Base-by-base conservation (phyloP, 2,329 filamentous ascomycete species). In the Monosporascus sp. region DNA sequence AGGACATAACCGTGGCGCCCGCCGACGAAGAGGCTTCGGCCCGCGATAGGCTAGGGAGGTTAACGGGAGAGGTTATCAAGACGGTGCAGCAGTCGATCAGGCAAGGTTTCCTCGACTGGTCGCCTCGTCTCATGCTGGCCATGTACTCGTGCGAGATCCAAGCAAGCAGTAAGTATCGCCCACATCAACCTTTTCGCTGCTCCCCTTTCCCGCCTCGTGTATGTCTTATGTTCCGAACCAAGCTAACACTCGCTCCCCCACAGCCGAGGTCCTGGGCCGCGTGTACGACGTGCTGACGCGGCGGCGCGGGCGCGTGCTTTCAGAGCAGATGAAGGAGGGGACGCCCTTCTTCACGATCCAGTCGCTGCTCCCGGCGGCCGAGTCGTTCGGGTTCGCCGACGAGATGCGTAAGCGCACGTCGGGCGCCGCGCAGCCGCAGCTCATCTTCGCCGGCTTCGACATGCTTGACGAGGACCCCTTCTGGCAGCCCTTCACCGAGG, bases 91-190 rank as follows among this genome's bases (percentile, higher is more conserved):
- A 90, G 46, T 82, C 86, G n/a, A 90, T 99, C 56, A 83, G 87
- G 49, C 78, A 86, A 58, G 93, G 87, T 22, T 96, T 97, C 77
- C 77, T 97, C 18, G 94, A 97, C 76, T 99, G 94, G 94, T 93
- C 88, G 39, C 89, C 94, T 0, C 86, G 94, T n/a, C 82, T 99
- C 61, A 84, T 97, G 74, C 83, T 99, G 45, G 94, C 94, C 50
- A 97, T 97, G 90, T 99, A 99, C 76, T 90, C 85, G 52, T 96
- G 93, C 69, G 94, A 97, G 69, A 97, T 99, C 65, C 94, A 97
- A 79, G 91, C 93, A 31, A 92, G 89, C 22, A 93, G 84, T 87
- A 78, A 69, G 82, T 73, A 15, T 45, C 22, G 35, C n/a, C 47
- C 31, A 17, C 38, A 17, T 25, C 22, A 15, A 56, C 49, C 59